phyloP scores from a whole-genome alignment of 2,329 filamentous ascomycete genomes.

The Epichloe uncinata region DNA sequence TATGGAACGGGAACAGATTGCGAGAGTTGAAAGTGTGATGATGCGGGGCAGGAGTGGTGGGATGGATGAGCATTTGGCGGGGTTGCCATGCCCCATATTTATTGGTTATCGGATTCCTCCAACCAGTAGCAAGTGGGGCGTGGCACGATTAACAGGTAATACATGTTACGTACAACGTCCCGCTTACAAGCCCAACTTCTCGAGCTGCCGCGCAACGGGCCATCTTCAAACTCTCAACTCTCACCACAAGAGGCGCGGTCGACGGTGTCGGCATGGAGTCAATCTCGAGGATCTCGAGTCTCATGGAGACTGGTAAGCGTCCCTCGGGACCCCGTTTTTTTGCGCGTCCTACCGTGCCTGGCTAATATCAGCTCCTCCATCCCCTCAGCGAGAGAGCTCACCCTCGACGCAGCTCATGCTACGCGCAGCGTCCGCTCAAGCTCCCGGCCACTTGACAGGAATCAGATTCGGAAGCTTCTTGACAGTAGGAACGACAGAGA shows the following conservation, averaged over 20 bases:
- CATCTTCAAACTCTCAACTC: not conserved
- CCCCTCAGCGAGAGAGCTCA: conserved; percentile 75
- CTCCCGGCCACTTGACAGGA: conserved; percentile 55
- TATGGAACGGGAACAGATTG: no score
- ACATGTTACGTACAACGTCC: no score
- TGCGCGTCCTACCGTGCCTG: not conserved
- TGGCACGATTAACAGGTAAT: no score
- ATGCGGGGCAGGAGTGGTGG: no score
- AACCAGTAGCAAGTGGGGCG: no score
- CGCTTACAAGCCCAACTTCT: not conserved
- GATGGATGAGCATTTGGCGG: not conserved
- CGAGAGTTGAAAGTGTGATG: no score
- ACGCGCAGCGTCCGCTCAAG: conserved; percentile 54
- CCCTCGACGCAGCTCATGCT: conserved; percentile 88
- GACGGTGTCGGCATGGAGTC: conserved; percentile 64
- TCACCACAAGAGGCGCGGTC: not conserved
- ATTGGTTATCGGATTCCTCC: no score
- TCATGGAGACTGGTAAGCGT: conserved; percentile 79
- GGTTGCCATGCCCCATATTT: not conserved
- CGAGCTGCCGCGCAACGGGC: not conserved
- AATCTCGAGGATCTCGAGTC: conserved; percentile 80
- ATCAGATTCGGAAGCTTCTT: conserved; percentile 85
- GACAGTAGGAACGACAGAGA: conserved; percentile 91
- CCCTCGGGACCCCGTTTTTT: not conserved
- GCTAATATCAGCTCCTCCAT: not conserved